phyloP scores from a whole-genome alignment of 2,329 filamentous ascomycete species.

The Magnaporthiopsis rhizophila region DNA sequence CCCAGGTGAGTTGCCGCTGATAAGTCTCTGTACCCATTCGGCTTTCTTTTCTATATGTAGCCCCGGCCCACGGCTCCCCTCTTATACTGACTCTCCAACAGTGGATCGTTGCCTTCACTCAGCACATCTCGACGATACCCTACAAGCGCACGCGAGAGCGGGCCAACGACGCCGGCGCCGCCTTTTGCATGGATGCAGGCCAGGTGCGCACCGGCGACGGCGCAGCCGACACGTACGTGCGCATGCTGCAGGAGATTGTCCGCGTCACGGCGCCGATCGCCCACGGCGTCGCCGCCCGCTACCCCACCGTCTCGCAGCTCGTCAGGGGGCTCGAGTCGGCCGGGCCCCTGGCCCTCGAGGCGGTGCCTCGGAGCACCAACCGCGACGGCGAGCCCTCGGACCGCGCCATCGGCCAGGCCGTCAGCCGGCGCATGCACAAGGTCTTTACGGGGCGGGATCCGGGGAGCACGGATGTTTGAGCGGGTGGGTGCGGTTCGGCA shows the following conservation, averaged over 20 bases:
- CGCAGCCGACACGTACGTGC: conserved; percentile 57
- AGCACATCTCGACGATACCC: conserved; percentile 69
- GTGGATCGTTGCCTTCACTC: conserved; percentile 67
- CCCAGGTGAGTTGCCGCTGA: conserved; percentile 30
- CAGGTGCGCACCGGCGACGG: conserved; percentile 66
- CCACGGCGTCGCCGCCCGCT: conserved; percentile 57
- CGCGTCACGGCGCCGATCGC: conserved; percentile 67
- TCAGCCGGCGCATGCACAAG: conserved; percentile 51
- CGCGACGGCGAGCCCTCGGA: conserved; percentile 49
- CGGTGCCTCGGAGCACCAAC: conserved; percentile 49
- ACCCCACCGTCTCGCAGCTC: conserved; percentile 48
- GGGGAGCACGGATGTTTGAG: conserved; percentile 44
- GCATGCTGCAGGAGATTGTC: conserved; percentile 69
- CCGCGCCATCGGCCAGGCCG: conserved; percentile 44
- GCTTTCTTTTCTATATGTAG: not conserved
- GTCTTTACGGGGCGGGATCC: conserved; percentile 52
- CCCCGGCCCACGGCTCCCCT: not conserved
- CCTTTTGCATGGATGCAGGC: conserved; percentile 73
- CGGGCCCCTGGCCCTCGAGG: conserved; percentile 55
- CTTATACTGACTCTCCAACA: not conserved
- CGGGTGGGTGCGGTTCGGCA: not conserved
- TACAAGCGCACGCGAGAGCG: conserved; percentile 52
- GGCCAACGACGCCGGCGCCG: conserved; percentile 41
- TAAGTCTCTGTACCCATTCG: not conserved
- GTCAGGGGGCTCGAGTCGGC: conserved; percentile 48